Base-by-base conservation (phyloP, 2,329 filamentous ascomycete species). In the Nothomitra cinnamomea region DNA sequence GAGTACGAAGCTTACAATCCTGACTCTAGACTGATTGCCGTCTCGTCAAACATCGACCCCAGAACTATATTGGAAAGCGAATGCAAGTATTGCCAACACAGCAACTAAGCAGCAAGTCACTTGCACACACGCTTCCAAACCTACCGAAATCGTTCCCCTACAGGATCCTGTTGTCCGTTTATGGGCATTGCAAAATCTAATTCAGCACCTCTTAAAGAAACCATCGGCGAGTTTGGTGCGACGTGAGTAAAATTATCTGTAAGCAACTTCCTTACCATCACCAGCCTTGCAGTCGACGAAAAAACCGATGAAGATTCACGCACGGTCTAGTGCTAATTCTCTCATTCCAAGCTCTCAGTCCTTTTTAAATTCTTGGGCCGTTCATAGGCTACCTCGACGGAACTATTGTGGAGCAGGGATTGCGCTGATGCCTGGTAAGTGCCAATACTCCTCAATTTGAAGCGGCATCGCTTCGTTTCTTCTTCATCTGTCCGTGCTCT, bases 401-500 rank as follows among this genome's bases (percentile, higher is more conserved):
- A 24, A 17, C n/a, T 49, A 49, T 24, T 32, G n/a, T 24, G 8
- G 6, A 19, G 45, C 32, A 35, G 45, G 24, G 45, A 28, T 49
- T 49, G 45, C 45, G 45, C 45, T 49, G 45, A 52, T 52, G 50
- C 50, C 50, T 52, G 24, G 50, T 52, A 21, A 40, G 50, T 52
- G 17, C 13, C 41, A 28, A 28, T 52, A 25, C 21, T 52, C 50
- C 22, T 35, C 19, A 41, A 24, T 24, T 42, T 43, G 12, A 41
- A 28, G 32, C 41, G 7, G 50, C 17, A 42, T 36, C 50, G 17
- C 41, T 52, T 24, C 50, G 22, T 38, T 24, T 35, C 50, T 28
- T 17, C 8, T 28, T 35, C 17, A 19, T 35, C 32, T 32, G 22
- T 15, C 36, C 19, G n/a, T 43, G 17, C 50, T 35, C 22, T 19